Base-by-base conservation (phyloP, 495 filamentous ascomycete species). In the Jackrogersella multiformis region DNA sequence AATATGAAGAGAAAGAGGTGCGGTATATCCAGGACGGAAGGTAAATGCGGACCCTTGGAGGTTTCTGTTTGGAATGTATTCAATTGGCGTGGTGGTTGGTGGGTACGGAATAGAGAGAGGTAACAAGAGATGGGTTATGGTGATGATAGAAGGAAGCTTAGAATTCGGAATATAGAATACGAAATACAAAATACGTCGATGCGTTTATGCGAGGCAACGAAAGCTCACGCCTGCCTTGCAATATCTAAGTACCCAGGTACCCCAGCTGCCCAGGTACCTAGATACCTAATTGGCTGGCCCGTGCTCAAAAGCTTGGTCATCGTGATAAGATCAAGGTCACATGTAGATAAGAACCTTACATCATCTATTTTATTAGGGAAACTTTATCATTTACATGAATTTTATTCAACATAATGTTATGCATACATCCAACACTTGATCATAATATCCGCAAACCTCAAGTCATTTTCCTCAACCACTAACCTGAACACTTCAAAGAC, bases 221-320 rank as follows among this genome's bases (percentile, higher is more conserved):
- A 68, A 64, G 59, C 60, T 64, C 48, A 34, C 41, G 60, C 28
- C 66, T 69, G 66, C 66, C 66, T 69, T 69, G 55, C 48, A 64
- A 34, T 60, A 26, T 60, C 48, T 2, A n/a, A n/a, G n/a, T n/a
- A n/a, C n/a, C n/a, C n/a, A n/a, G n/a, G n/a, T n/a, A n/a, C n/a
- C n/a, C n/a, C n/a, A n/a, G n/a, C n/a, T n/a, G n/a, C n/a, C n/a
- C n/a, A n/a, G n/a, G n/a, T n/a, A n/a, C n/a, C n/a, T n/a, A n/a
- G n/a, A n/a, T n/a, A n/a, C n/a, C n/a, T n/a, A 57, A 49, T 56
- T 55, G 39, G 56, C 56, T 69, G 66, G 66, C 48, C 59, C 66
- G 23, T 59, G 59, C 66, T 54, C 42, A 28, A 21, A n/a, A 60
- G 54, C 60, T 69, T 64, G 53, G 65, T 63, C 65, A 68, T 21